Base-by-base conservation (phyloP, 495 filamentous ascomycete genomes). In the Xylaria flabelliformis region DNA sequence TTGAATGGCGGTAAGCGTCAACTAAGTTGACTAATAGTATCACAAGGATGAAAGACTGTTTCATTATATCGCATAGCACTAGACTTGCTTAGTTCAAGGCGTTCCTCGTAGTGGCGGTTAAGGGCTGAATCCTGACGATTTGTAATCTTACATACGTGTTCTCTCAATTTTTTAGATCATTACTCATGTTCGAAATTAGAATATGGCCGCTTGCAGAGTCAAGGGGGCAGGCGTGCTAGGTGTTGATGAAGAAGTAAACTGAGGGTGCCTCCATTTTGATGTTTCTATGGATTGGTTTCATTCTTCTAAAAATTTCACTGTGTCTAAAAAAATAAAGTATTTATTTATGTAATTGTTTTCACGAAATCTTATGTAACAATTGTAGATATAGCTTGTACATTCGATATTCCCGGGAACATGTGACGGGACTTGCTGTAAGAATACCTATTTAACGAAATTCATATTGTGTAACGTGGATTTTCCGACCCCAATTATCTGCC, bases 11-110 rank as follows among this genome's bases (percentile, higher is more conserved):
- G 34, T 63, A 42, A 41, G 61, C 39, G 36, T n/a, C 21, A 44
- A 64, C 61, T 64, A 44, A 24, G 36, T 29, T 44, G 21, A 64
- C 36, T 64, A 64, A 64, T 64, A 26, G 39, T 17, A 64, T 64
- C 15, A 9, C 10, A 29, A 64, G 17, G 36, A 64, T 29, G 39
- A 26, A 12, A 63, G n/a, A 10, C 1, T 8, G 17, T 21, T 39
- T 42, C 9, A 42, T 62, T 24, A 41, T 41, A 36, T 36, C 5
- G 7, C 24, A 39, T 36, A 56, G 17, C 24, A 7, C 24, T 58
- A 24, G 17, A 8, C 50, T 24, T 21, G 21, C 51, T 24, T 15
- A 29, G 9, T 15, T 55, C 8, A 55, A 29, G 10, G 51, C 3
- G 53, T 17, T 32, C 17, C 3, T 6, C 10, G 58, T 61, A 19